phyloP scores from a whole-genome alignment of 805 yeast species.

The Ogataea ramenticola region DNA sequence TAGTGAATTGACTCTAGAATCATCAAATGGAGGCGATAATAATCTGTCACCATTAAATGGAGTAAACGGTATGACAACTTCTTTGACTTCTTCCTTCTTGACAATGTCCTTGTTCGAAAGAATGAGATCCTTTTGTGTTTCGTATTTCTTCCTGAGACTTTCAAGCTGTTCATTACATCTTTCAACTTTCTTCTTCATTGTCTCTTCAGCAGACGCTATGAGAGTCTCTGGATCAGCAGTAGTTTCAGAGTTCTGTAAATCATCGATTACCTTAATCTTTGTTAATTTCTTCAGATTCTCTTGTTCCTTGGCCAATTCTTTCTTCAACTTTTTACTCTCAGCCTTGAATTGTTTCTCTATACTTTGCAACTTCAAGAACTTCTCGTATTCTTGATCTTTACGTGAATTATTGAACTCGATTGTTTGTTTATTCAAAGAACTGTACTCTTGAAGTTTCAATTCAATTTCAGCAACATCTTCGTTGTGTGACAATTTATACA shows the following conservation, averaged over 20 bases:
- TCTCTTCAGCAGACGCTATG: slow-evolving; percentile 43
- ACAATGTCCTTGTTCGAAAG: slow-evolving; percentile 21
- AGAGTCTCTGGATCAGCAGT: slow-evolving; percentile 37
- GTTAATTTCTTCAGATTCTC: slow-evolving; percentile 34
- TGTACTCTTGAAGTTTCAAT: slow-evolving; percentile 58
- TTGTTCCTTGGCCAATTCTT: slow-evolving; percentile 48
- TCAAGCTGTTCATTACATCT: slow-evolving; percentile 56
- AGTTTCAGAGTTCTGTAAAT: slow-evolving; percentile 32
- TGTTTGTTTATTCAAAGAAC: slow-evolving; percentile 63
- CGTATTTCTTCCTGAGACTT: slow-evolving; percentile 24
- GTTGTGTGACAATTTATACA: slow-evolving; percentile 67
- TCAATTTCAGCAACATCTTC: slow-evolving; percentile 66
- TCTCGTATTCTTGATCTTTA: slow-evolving; percentile 64
- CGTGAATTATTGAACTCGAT: slow-evolving; percentile 72
- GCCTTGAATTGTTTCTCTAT: slow-evolving; percentile 64
- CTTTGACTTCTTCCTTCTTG: slow-evolving; percentile 24
- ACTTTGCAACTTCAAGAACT: slow-evolving; percentile 54
- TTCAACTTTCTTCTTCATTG: slow-evolving; percentile 55
- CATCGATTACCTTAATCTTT: slow-evolving; percentile 49
- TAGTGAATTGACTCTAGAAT: slow-evolving; percentile 25
- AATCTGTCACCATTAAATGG: slow-evolving; percentile 92
- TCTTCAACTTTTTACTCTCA: slow-evolving; percentile 59
- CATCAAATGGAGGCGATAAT: slow-evolving; percentile 31
- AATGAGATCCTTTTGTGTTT: slow-evolving; percentile 21
- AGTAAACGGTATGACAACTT: slow-evolving; percentile 60